These are phyloP conservation scores for Scheffersomyces quercinus DNA, from an alignment of 1,139 yeast species.

Conservation along the genomic window DNA sequence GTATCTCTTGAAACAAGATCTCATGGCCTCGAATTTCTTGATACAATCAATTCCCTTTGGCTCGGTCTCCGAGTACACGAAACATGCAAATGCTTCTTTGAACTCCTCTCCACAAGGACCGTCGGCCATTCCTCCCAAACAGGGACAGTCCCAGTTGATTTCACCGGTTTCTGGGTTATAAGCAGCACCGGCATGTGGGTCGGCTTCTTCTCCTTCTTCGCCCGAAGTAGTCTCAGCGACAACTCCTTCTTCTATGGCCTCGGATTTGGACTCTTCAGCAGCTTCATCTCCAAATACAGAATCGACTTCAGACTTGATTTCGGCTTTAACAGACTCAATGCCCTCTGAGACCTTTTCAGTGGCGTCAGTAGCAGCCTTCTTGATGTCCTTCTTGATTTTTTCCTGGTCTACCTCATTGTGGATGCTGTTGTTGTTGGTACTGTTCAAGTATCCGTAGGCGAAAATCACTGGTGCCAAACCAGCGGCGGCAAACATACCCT, in stretches of 20 bases:
- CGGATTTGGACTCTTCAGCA: constrained; percentile 1
- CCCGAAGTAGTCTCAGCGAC: constrained; percentile 10
- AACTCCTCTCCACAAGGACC: constrained; percentile 99
- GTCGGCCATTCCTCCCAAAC: constrained; percentile 98
- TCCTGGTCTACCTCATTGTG: constrained; percentile 4
- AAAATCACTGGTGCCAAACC: constrained; percentile 14
- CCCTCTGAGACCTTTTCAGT: background rate
- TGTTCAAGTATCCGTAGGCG: constrained; percentile 10
- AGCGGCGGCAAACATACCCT: constrained; percentile 11
- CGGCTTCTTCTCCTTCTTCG: constrained; percentile 22
- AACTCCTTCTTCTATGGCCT: constrained; percentile 22
- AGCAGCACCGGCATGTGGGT: constrained; percentile 57
- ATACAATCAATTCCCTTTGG: constrained; percentile 98
- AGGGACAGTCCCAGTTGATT: constrained; percentile 99
- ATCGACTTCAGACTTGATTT: constrained; percentile 7
- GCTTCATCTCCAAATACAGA: constrained; percentile 10
- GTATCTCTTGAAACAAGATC: constrained; percentile 87
- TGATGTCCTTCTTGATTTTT: constrained; percentile 2
- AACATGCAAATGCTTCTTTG: constrained; percentile 94
- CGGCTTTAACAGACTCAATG: constrained; percentile 4
- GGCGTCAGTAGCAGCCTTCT: constrained; percentile 1
- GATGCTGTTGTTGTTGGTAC: constrained; percentile 9
- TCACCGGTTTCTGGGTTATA: constrained; percentile 98
- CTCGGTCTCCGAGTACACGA: constrained; percentile 90
- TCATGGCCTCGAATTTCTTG: constrained; percentile 89